Percentiles rank a stretch among this genome's conserved stretches.
Evolutionary conservation across 305 asterid genomes (phyloP).

Genomic region (Fraxinus nigra): DNA sequence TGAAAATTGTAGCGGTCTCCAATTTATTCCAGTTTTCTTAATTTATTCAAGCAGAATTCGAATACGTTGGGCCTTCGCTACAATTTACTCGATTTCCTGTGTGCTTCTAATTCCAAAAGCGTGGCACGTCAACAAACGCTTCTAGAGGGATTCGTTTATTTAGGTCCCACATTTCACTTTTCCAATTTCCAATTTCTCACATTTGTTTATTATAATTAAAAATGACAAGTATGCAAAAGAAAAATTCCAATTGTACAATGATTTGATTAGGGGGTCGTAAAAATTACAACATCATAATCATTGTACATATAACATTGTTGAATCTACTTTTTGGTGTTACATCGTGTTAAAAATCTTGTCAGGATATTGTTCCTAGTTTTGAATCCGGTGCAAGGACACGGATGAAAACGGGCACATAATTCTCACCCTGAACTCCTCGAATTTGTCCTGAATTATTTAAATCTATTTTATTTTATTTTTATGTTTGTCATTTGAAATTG

Average conservation of each 20-base stretch:
- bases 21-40: background rate
- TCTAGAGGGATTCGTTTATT: background rate
- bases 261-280: too few species aligned
- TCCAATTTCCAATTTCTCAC: background rate
- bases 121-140: background rate
- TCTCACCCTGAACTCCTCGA: background rate
- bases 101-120: background rate
- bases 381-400: background rate
- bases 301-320: too few species aligned
- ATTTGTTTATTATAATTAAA: too few species aligned
- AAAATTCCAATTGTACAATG: too few species aligned
- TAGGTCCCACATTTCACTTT: background rate
- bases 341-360: background rate
- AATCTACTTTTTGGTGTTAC: background rate
- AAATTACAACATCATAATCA: too few species aligned
- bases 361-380: background rate
- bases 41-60: background rate
- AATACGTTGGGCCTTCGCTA: background rate
- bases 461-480: too few species aligned
- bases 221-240: background rate
- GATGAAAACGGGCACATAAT: background rate
- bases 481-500: background rate
- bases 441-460: too few species aligned
- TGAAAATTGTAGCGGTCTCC: background rate
- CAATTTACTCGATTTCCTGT: background rate